Evolutionary conservation across 2,329 filamentous ascomycete genomes (phyloP).

Genomic region (Diaporthe caulivora): DNA sequence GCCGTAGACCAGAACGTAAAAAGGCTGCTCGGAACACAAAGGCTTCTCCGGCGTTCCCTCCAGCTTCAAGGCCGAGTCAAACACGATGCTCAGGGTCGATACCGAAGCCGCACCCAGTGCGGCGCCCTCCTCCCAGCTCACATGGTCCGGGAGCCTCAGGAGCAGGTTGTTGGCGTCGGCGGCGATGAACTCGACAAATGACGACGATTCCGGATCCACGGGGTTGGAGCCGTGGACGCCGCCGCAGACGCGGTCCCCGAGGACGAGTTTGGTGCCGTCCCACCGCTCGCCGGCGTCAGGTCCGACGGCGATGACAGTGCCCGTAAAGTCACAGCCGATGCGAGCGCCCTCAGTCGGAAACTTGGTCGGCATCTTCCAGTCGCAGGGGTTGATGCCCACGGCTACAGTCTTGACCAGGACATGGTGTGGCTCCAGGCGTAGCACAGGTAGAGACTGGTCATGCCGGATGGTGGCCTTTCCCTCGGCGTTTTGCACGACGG

Average conservation of each 20-base stretch:
- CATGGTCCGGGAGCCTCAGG: too few relatives aligned
- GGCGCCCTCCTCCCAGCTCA: slow-evolving; percentile 37
- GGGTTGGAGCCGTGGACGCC: slow-evolving; percentile 50
- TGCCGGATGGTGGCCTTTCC: too few relatives aligned
- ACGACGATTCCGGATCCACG: slow-evolving; percentile 46
- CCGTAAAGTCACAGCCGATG: slow-evolving; percentile 44
- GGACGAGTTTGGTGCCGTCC: slow-evolving; percentile 40
- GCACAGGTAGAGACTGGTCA: too few relatives aligned
- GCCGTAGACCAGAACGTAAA: slow-evolving; percentile 41
- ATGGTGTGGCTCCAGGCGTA: too few relatives aligned
- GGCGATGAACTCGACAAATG: too few relatives aligned
- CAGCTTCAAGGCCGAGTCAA: background rate
- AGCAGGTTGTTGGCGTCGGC: too few relatives aligned
- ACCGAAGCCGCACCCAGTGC: slow-evolving; percentile 43
- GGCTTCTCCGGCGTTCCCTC: background rate
- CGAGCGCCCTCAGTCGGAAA: slow-evolving; percentile 39
- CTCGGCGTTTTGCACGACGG: too few relatives aligned
- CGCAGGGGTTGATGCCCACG: slow-evolving; percentile 44
- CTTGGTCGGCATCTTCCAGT: slow-evolving; percentile 41
- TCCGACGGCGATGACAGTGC: slow-evolving; percentile 40
- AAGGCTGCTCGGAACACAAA: too few relatives aligned
- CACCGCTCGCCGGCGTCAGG: slow-evolving; percentile 29
- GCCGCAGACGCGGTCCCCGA: slow-evolving; percentile 54
- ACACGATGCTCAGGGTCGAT: background rate
- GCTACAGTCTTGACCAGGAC: slow-evolving; percentile 29